phyloP scores from a whole-genome alignment of 495 filamentous ascomycete genomes.

The Halenospora varia region DNA sequence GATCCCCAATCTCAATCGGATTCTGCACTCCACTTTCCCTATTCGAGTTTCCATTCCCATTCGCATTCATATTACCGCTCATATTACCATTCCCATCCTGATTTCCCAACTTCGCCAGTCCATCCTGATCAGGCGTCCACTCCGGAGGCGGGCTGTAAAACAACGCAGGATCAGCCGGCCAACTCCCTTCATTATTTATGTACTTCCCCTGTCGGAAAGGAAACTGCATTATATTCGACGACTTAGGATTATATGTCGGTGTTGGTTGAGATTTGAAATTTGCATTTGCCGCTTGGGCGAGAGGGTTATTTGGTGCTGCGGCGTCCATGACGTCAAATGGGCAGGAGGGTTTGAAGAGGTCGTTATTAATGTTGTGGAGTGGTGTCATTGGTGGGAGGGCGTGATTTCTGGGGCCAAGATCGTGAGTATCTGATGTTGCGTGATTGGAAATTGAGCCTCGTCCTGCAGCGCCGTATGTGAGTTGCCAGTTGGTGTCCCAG shows the following conservation, averaged over 20 bases:
- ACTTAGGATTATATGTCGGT: constrained; percentile 1
- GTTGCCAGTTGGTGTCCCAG: not conserved
- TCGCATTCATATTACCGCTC: no score
- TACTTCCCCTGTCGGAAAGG: constrained; percentile 10
- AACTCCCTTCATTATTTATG: not conserved
- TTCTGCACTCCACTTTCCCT: no score
- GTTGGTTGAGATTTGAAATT: no score
- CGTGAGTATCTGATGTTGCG: not conserved
- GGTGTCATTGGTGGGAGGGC: not conserved
- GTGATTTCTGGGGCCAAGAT: not conserved
- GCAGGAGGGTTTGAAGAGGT: not conserved
- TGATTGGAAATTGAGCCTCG: not conserved
- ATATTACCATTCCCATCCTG: no score
- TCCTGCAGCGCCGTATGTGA: not conserved
- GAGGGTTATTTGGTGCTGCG: not conserved
- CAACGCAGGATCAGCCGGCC: not conserved
- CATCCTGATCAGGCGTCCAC: no score
- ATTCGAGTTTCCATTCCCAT: no score
- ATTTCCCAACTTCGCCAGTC: no score
- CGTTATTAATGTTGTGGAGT: not conserved
- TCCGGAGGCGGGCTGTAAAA: not conserved
- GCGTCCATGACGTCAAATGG: not conserved
- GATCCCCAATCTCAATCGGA: no score
- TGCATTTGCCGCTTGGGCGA: no score
- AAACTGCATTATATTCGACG: constrained; percentile 13